Conservation (phyloP, 176 grass and related monocot species). For the Raddia guianensis region DNA sequence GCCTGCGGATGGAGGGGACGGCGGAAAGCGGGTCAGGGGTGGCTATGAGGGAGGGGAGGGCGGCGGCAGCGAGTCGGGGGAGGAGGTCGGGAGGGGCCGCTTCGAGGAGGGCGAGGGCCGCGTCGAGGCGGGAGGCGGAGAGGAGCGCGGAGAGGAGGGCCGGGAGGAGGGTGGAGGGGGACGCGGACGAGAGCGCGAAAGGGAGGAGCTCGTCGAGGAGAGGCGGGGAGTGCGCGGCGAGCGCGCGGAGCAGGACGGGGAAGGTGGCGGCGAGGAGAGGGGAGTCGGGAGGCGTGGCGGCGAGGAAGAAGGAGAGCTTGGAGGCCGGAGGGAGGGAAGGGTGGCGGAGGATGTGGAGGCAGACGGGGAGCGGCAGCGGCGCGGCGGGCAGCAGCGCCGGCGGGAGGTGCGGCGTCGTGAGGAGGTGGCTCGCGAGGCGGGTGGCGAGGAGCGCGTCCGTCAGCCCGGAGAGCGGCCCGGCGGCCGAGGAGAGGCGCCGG, state of each 20-base stretch:
- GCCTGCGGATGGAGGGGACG: slow-evolving; percentile 53
- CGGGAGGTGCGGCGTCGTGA: slow-evolving; percentile 52
- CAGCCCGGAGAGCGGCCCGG: slow-evolving; percentile 51
- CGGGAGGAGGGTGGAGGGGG: slow-evolving; percentile 25
- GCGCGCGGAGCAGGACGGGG: slow-evolving; percentile 50
- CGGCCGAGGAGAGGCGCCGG: slow-evolving; percentile 36
- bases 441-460: slow-evolving; percentile 71
- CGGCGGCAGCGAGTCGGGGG: slow-evolving; percentile 55
- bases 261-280: slow-evolving; percentile 51
- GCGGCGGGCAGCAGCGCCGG: slow-evolving; percentile 46
- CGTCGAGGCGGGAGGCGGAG: slow-evolving; percentile 55
- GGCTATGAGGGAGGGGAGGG: slow-evolving; percentile 66
- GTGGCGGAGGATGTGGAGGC: slow-evolving; percentile 68
- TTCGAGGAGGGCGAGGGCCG: slow-evolving; percentile 55
- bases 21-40: slow-evolving; percentile 51
- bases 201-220: slow-evolving; percentile 60
- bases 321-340: slow-evolving; percentile 60
- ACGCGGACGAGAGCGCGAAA: slow-evolving; percentile 45
- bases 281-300: slow-evolving; percentile 44
- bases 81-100: slow-evolving; percentile 49
- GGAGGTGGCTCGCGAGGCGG: slow-evolving; percentile 52
- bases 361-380: slow-evolving; percentile 63
- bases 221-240: slow-evolving; percentile 43
- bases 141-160: slow-evolving; percentile 46
- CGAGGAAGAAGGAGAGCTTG: slow-evolving; percentile 82